Base-by-base conservation (phyloP, 2,329 filamentous ascomycete genomes). In the Diplodia scrobiculata region DNA sequence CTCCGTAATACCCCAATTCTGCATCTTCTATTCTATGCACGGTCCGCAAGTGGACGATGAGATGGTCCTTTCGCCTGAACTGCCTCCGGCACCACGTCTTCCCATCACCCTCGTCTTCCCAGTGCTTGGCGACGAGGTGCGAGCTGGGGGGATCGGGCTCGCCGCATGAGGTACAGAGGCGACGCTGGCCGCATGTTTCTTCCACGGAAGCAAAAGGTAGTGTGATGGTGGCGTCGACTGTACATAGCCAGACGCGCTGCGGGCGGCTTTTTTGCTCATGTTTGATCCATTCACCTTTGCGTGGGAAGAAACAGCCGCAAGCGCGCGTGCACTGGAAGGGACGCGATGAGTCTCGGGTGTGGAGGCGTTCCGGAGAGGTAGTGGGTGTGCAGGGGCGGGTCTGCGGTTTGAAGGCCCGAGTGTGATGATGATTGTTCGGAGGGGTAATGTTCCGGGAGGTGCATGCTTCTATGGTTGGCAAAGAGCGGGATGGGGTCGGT, bases 191-290 rank as follows among this genome's bases (percentile, higher is more conserved):
- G 41, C 17, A 19, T 19, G 41, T 6, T 45, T 45, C 14, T 5
- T 17, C 17, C 13, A 25, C 7, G 25, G 14, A 29, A 25, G 50
- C 14, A 19, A 27, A 34, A 13, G 50, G 6, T 13, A 32, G 13
- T 10, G 14, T 13, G 13, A 29, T 34, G 19, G 19, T 17, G 9
- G 58, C 41, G 29, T 27, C 41, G 32, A 32, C n/a, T n/a, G 48
- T 47, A 27, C 58, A 62, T 2, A 62, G 13, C 45, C 58, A 62
- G 10, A 62, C 32, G 7, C 45, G 41, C 45, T 62, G 58, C 17
- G 58, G 58, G 9, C 19, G 27, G 58, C 14, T 62, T n/a, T 62
- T 62, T 17, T 48, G 41, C 58, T 62, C 58, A 38, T 62, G 58
- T 10, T 62, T 62, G 9, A n/a, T 21, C 58, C 58, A 62, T 2